Base-by-base conservation (phyloP, 257 asterid genomes). In the Fraxinus anomala region DNA sequence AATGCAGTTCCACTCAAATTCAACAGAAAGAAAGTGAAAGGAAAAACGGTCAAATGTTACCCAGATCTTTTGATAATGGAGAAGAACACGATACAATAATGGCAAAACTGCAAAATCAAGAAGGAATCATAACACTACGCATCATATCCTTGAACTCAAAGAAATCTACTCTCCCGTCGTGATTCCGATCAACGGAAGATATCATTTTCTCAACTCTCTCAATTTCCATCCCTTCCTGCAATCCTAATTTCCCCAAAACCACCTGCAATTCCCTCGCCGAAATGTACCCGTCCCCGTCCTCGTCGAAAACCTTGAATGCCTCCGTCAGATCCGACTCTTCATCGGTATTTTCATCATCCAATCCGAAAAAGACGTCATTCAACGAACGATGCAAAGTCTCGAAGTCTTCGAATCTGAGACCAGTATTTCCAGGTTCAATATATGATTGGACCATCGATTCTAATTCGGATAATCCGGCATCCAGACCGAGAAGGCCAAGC, bases 221-320 rank as follows among this genome's bases (percentile, higher is more conserved):
- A 47, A 92, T 73, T 81, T 90, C 97, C 1, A 42, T n/a, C 0
- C 92, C 90, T 67, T 90, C 94, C 75, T 77, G 86, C 75, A 92
- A 79, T 9, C 97, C 97, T 1, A 92, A 74, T 74, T 92, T 92
- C 10, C 80, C 91, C n/a, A 92, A 17, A 4, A 92, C 97, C 14
- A 34, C 81, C 75, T 92, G 94, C 72, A 91, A 80, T 75, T 91
- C 96, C 81, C 51, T 84, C 2, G 94, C 96, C 2, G 92, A 89
- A 75, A 92, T 92, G 80, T 79, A 92, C 0, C 96, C 97, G 36
- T 92, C 96, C 8, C 97, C 93, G n/a, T 92, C 89, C 72, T 90
- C 96, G 14, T 92, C 97, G 65, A 92, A 92, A 31, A 92, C 97
- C 87, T 90, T 89, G 77, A 92, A 92, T 1, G 97, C 96, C 82